A percentile compares a stretch with the other conserved stretches of the same genome.
phyloP scores from a whole-genome alignment of 306 rosid species.

The Prosopis cineraria region DNA sequence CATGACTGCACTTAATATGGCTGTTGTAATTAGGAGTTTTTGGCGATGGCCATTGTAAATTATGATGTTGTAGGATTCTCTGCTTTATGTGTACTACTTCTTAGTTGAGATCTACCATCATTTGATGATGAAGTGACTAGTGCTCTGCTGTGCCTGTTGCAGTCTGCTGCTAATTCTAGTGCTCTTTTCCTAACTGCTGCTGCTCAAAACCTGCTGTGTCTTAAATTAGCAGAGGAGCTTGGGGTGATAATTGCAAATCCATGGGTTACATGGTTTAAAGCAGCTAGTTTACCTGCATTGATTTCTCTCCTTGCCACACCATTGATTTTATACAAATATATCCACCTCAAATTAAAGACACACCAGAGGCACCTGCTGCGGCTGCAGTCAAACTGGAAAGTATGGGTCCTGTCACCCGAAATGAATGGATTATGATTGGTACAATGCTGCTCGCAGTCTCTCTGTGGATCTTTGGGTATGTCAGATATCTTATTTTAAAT shows the following conservation, averaged over 20 bases:
- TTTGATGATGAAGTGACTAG: slow-evolving; percentile 40
- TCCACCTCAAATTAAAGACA: slow-evolving; percentile 93
- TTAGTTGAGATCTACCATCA: slow-evolving; percentile 27
- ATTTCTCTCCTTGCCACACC: slow-evolving; percentile 77
- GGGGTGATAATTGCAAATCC: slow-evolving; percentile 79
- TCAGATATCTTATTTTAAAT: slow-evolving; percentile 9
- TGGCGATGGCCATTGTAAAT: not conserved
- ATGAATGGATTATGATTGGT: slow-evolving; percentile 83
- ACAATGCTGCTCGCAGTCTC: slow-evolving; percentile 97
- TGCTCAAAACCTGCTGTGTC: slow-evolving; percentile 90
- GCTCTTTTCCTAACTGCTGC: slow-evolving; percentile 99
- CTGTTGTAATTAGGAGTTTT: not conserved
- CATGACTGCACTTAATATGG: not conserved
- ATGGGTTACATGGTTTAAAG: slow-evolving; percentile 94
- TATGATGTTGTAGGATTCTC: slow-evolving; percentile 15
- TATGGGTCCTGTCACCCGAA: slow-evolving; percentile 80
- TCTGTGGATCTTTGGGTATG: slow-evolving; percentile 95
- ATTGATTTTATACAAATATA: slow-evolving; percentile 73
- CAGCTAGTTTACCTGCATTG: slow-evolving; percentile 82
- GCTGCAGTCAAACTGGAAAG: slow-evolving; percentile 74
- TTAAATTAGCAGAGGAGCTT: slow-evolving; percentile 86
- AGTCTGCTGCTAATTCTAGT: slow-evolving; percentile 91
- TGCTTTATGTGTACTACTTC: slow-evolving; percentile 1
- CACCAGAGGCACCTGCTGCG: slow-evolving; percentile 94
- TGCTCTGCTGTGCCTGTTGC: slow-evolving; percentile 48